Percentiles rank a stretch among this genome's conserved stretches.
Conservation (phyloP, 176 grass and related monocot genomes). For the Tillandsia fasciculata region DNA sequence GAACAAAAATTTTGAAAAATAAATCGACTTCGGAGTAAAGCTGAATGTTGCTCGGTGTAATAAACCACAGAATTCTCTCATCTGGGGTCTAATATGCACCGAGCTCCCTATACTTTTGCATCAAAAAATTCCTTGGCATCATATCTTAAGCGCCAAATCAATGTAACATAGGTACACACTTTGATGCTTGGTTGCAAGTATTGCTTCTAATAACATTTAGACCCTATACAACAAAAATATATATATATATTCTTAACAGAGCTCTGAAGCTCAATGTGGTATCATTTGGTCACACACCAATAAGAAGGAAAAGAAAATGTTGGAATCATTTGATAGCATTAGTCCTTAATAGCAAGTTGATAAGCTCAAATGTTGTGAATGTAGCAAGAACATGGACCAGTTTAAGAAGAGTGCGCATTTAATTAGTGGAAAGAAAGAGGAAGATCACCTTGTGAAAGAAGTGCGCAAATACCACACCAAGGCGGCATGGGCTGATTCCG, state of each 20-base stretch:
- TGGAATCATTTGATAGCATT: not conserved
- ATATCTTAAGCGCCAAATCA: too few relatives aligned
- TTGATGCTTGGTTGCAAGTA: not conserved
- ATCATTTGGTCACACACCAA: too few relatives aligned
- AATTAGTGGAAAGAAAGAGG: not conserved
- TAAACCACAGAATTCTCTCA: conserved; percentile 71
- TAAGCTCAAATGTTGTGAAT: not conserved
- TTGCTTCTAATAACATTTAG: not conserved
- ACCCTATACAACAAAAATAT: not conserved
- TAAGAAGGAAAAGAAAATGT: too few relatives aligned
- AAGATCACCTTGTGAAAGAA: conserved; percentile 11
- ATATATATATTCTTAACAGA: too few relatives aligned
- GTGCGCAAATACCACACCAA: too few relatives aligned
- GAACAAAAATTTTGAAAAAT: not conserved
- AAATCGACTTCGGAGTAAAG: too few relatives aligned
- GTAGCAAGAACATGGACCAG: not conserved
- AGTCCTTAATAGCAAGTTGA: not conserved
- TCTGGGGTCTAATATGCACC: conserved; percentile 62
- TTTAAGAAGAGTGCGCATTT: not conserved
- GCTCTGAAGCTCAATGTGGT: too few relatives aligned
- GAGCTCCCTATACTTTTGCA: conserved; percentile 54
- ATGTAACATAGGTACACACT: too few relatives aligned
- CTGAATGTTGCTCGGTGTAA: conserved; percentile 43
- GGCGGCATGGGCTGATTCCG: conserved; percentile 40
- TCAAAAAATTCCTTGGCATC: conserved; percentile 48